phyloP scores from a whole-genome alignment of 257 asterid species.

The Solanum stenotomum region DNA sequence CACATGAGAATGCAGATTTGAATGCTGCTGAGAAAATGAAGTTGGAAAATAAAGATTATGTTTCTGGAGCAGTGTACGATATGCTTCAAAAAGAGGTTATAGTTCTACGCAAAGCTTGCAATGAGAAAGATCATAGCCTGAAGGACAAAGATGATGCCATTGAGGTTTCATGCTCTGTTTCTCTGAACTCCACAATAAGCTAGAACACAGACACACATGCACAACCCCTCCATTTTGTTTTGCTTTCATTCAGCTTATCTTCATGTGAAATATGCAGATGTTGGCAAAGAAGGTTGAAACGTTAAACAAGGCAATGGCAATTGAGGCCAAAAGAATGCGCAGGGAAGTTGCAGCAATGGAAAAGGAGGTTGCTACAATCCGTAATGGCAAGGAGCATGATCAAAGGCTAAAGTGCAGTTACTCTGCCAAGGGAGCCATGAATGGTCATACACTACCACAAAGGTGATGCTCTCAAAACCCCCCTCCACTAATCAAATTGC shows the following conservation, averaged over 20 bases:
- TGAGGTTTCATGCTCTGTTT: slow-evolving; percentile 38
- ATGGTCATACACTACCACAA: slow-evolving; percentile 27
- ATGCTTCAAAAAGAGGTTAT: slow-evolving; percentile 90
- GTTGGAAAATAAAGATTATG: slow-evolving; percentile 47
- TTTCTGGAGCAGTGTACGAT: slow-evolving; percentile 74
- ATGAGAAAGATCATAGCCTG: slow-evolving; percentile 68
- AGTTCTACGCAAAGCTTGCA: slow-evolving; percentile 59
- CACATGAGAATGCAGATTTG: slow-evolving; percentile 35
- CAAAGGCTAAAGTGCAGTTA: slow-evolving; percentile 40
- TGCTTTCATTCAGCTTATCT: neutral
- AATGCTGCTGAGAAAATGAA: slow-evolving; percentile 26
- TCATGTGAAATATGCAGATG: slow-evolving; percentile 40
- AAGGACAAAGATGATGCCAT: slow-evolving; percentile 83
- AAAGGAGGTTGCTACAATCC: slow-evolving; percentile 65
- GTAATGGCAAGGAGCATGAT: slow-evolving; percentile 65
- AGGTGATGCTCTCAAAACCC: slow-evolving; percentile 24
- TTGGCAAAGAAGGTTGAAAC: slow-evolving; percentile 79
- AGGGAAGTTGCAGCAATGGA: slow-evolving; percentile 83
- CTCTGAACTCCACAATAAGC: neutral
- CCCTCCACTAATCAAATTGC: neutral
- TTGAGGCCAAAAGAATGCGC: slow-evolving; percentile 79
- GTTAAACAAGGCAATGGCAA: slow-evolving; percentile 76
- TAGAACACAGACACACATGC: neutral
- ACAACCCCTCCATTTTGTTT: neutral
- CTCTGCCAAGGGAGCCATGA: slow-evolving; percentile 37